Conservation (phyloP, 2,329 filamentous ascomycete genomes). For the Fusarium hainanense region DNA sequence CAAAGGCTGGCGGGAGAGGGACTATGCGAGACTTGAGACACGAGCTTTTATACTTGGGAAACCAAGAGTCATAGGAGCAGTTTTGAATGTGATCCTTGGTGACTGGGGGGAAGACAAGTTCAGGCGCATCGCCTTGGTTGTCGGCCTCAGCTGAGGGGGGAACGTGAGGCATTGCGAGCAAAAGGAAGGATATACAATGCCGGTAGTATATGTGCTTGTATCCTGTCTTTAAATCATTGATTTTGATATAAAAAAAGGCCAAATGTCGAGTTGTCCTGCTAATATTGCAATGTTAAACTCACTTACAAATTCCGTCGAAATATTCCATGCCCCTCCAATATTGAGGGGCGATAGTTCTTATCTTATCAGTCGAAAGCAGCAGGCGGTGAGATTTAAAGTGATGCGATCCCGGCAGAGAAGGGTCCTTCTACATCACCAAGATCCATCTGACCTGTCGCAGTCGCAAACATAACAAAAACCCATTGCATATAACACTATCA, state of each 20-base stretch:
- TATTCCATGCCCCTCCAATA: slow-evolving; percentile 37
- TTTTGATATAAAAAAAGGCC: neutral
- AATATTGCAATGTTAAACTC: slow-evolving; percentile 31
- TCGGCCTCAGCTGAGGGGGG: slow-evolving; percentile 30
- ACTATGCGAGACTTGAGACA: slow-evolving; percentile 90
- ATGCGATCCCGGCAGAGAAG: slow-evolving; percentile 12
- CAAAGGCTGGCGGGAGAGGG: slow-evolving; percentile 77
- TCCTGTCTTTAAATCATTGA: neutral
- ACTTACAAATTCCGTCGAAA: slow-evolving; percentile 39
- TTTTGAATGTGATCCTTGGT: slow-evolving; percentile 89
- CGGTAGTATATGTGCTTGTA: neutral
- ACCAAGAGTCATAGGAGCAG: slow-evolving; percentile 95
- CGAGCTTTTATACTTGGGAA: slow-evolving; percentile 81
- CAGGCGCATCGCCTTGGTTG: slow-evolving; percentile 30
- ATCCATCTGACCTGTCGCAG: slow-evolving; percentile 9
- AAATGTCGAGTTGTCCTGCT: neutral
- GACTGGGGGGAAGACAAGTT: slow-evolving; percentile 81
- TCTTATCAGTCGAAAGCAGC: slow-evolving; percentile 26
- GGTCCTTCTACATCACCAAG: slow-evolving; percentile 33
- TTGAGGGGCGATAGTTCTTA: slow-evolving; percentile 29
- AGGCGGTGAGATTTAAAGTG: slow-evolving; percentile 11
- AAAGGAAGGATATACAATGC: neutral
- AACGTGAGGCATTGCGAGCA: slow-evolving; percentile 51
- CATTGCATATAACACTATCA: slow-evolving; percentile 1
- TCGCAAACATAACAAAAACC: slow-evolving; percentile 16